These are phyloP conservation scores for Trichoderma asperellum DNA, from an alignment of 2,329 filamentous ascomycete species.

Conservation along the genomic window DNA sequence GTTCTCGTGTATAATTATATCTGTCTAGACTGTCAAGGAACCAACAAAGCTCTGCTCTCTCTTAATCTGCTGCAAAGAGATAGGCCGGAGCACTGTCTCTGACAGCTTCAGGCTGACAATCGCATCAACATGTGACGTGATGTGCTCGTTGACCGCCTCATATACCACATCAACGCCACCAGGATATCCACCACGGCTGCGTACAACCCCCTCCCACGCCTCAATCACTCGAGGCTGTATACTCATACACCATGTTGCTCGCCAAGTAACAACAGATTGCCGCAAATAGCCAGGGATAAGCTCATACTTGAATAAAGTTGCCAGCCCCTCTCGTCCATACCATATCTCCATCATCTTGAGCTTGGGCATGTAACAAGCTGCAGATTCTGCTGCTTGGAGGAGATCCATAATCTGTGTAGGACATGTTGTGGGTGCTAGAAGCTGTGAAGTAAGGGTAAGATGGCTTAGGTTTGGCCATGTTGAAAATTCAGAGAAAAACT, in stretches of 20 bases:
- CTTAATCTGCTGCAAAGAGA: slow-evolving; percentile 35
- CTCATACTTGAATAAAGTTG: slow-evolving; percentile 37
- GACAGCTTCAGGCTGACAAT: slow-evolving; percentile 35
- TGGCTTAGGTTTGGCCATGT: slow-evolving; percentile 40
- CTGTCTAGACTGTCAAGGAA: slow-evolving; percentile 7
- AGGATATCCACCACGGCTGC: slow-evolving; percentile 12
- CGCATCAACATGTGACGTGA: slow-evolving; percentile 34
- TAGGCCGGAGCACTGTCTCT: slow-evolving; percentile 31
- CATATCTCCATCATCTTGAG: slow-evolving; percentile 41
- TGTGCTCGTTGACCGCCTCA: slow-evolving; percentile 29
- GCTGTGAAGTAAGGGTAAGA: slow-evolving; percentile 40
- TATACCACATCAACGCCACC: slow-evolving; percentile 30
- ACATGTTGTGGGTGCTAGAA: slow-evolving; percentile 34
- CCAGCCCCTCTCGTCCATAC: slow-evolving; percentile 38
- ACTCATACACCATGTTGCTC: slow-evolving; percentile 34
- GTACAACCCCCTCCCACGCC: slow-evolving; percentile 36
- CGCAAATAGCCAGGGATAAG: slow-evolving; percentile 29
- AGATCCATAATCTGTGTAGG: slow-evolving; percentile 35
- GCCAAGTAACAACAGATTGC: slow-evolving; percentile 34
- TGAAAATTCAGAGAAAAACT: slow-evolving; percentile 40
- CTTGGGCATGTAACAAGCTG: slow-evolving; percentile 37
- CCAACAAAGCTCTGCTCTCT: slow-evolving; percentile 30
- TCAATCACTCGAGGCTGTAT: slow-evolving; percentile 29
- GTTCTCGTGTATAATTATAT: neutral
- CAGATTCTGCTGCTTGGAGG: slow-evolving; percentile 36